Conservation (phyloP, 2,329 filamentous ascomycete genomes). For the Neonectria neomacrospora region DNA sequence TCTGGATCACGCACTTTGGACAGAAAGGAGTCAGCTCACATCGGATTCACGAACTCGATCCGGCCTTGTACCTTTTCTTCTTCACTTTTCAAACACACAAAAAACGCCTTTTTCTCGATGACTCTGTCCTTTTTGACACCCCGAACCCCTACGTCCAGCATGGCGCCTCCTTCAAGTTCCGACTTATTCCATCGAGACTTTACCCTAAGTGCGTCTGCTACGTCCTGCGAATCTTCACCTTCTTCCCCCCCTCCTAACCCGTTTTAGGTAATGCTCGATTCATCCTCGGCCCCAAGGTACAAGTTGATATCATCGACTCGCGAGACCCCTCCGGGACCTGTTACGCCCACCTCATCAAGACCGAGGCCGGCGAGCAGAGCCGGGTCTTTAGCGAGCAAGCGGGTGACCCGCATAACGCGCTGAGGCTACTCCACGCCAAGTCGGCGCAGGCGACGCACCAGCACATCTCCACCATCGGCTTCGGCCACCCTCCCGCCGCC, state of each 20-base stretch:
- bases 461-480: slow-evolving; percentile 49
- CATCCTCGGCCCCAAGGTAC: slow-evolving; percentile 38
- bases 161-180: slow-evolving; percentile 13
- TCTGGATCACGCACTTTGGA: slow-evolving; percentile 15
- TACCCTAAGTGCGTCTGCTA: slow-evolving; percentile 9
- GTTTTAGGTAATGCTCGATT: slow-evolving; percentile 44
- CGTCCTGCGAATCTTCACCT: neutral
- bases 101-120: slow-evolving; percentile 12
- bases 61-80: neutral
- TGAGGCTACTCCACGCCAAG: slow-evolving; percentile 52
- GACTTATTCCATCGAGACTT: slow-evolving; percentile 12
- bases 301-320: slow-evolving; percentile 41
- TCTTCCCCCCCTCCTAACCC: too few relatives aligned
- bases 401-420: slow-evolving; percentile 45
- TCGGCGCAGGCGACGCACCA: slow-evolving; percentile 52
- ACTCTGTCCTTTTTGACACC: slow-evolving; percentile 23
- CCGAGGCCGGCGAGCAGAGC: slow-evolving; percentile 40
- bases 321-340: slow-evolving; percentile 40
- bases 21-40: neutral
- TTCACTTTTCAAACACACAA: neutral
- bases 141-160: slow-evolving; percentile 17
- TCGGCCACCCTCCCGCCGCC: slow-evolving; percentile 37
- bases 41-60: neutral
- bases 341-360: slow-evolving; percentile 43
- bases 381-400: slow-evolving; percentile 49